Evolutionary conservation across 305 asterid genomes (phyloP), one percentile per base, ranked within the genome.

Genomic region (Plantago rigida): DNA sequence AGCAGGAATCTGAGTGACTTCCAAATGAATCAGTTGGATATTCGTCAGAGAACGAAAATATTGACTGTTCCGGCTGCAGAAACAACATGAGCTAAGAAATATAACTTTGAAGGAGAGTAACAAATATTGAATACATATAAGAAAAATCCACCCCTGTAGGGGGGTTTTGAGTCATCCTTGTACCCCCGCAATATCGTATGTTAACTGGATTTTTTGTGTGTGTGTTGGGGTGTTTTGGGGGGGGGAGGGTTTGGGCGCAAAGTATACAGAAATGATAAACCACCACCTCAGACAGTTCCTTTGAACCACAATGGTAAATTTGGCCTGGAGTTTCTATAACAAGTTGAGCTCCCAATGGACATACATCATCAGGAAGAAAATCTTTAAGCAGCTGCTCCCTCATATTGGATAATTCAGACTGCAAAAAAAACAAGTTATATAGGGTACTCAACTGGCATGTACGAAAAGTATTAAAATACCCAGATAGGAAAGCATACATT

Each of bases 291-390:
- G 71, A 60, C 65, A 68, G 62, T 45, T 85, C 75, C 71, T 72
- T 62, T 52, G 79, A 68, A 71, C 79, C 77, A 9, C 19, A 69
- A 48, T 69, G 78, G 72, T 73, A 63, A 61, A 66, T 59, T 60
- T 73, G 72, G 63, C 79, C 75, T 13, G 86, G 80, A 47, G 74
- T 59, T 68, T 80, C 83, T 29, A 50, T 67, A 56, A 73, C 67
- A 66, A 74, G 69, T 63, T 74, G 84, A 62, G 87, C 69, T 64
- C 86, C 87, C 79, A 76, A 59, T 24, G 83, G 87, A 76, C 81
- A 81, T 56, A 68, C 74, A 73, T 85, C 88, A 67, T 85, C 94
- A 49, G 94, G 94, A 61, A 71, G 59, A 74, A 87, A 87, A 54
- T 83, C 86, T 69, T 75, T 75, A 66, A 87, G 82, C 77, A 87